Conservation (phyloP, 2,329 filamentous ascomycete genomes). For the Fusarium pilosicola region DNA sequence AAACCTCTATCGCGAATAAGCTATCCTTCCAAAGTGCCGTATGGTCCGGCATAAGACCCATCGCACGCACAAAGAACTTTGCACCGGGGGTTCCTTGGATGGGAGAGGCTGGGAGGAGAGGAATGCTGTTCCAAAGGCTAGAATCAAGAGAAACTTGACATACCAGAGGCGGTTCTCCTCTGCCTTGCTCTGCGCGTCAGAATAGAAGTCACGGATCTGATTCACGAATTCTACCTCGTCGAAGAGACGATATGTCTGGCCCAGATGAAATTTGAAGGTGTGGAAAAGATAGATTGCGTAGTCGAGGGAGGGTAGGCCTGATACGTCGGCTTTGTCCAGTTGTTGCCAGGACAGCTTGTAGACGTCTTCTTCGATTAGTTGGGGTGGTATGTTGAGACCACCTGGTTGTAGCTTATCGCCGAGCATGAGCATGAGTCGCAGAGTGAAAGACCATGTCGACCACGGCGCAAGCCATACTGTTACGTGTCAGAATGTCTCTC, state of each 20-base stretch:
- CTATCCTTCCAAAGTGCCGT: constrained; percentile 50
- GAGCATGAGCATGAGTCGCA: constrained; percentile 47
- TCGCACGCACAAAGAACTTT: constrained; percentile 48
- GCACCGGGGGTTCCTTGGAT: constrained; percentile 47
- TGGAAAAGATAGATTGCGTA: constrained; percentile 48
- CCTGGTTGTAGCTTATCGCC: constrained; percentile 45
- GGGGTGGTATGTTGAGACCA: constrained; percentile 29
- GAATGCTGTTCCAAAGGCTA: constrained; percentile 52
- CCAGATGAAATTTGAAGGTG: constrained; percentile 52
- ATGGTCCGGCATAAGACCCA: constrained; percentile 51
- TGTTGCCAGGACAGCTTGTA: constrained; percentile 42
- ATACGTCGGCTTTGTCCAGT: constrained; percentile 44
- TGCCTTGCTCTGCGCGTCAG: constrained; percentile 32
- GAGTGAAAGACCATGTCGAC: constrained; percentile 50
- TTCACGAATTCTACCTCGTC: constrained; percentile 47
- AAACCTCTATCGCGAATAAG: constrained; percentile 50
- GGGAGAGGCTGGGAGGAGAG: constrained; percentile 30
- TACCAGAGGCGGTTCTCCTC: constrained; percentile 54
- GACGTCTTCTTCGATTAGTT: constrained; percentile 44
- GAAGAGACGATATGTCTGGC: constrained; percentile 50
- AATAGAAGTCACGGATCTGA: constrained; percentile 42
- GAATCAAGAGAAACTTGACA: constrained; percentile 60
- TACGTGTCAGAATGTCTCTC: neutral
- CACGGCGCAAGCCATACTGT: constrained; percentile 47
- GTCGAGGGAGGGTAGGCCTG: constrained; percentile 49